Evolutionary conservation across 2,329 filamentous ascomycete genomes (phyloP), one percentile per base, ranked within the genome.

Genomic region (Neoascochyta sp.): DNA sequence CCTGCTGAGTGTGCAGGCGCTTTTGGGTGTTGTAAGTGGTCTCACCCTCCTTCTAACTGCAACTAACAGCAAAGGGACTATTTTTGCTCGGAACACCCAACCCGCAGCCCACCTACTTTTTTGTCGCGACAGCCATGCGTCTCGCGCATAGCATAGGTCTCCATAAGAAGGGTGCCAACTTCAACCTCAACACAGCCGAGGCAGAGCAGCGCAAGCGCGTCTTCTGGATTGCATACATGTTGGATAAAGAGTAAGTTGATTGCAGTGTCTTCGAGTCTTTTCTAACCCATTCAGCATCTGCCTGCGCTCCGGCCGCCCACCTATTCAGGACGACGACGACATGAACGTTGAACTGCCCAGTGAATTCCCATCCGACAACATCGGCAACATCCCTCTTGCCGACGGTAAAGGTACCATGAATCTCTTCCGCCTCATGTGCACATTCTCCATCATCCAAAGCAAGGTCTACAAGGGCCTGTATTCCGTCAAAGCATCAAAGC

Each of bases 61-160:
- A 23, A 37, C 43, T 58, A 35, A 60, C 35, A 25, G 13, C 7
- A 3, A 41, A 75, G 70, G 81, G 88, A 3, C 71, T 95, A 10
- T 98, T 96, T 66, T 75, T 98, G 64, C 87, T 95, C 60, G 92
- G 92, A 41, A 96, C 92, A 0, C 90, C 92, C 0, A 98, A 96
- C 52, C 92, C 90, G 0, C 92, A 98, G 50, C 90, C 92, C 2
- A 85, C 86, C 2, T 95, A 93, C 59, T 82, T 95, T 51, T 75
- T 96, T 27, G 82, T 96, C 16, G 86, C 90, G 4, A 86, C 89
- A 9, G 92, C 92, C 3, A 90, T 96, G 45, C 76, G 92, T 29
- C 72, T 95, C 12, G 84, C 90, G 2, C 90, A 96, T 60, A 95
- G 83, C 54, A 95, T 98, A 52, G 92, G 92, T 12, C 73, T 98